A percentile compares a stretch with the other conserved stretches of the same genome.
Evolutionary conservation across 2,329 filamentous ascomycete species (phyloP).

Genomic region (Coleophoma crateriformis): DNA sequence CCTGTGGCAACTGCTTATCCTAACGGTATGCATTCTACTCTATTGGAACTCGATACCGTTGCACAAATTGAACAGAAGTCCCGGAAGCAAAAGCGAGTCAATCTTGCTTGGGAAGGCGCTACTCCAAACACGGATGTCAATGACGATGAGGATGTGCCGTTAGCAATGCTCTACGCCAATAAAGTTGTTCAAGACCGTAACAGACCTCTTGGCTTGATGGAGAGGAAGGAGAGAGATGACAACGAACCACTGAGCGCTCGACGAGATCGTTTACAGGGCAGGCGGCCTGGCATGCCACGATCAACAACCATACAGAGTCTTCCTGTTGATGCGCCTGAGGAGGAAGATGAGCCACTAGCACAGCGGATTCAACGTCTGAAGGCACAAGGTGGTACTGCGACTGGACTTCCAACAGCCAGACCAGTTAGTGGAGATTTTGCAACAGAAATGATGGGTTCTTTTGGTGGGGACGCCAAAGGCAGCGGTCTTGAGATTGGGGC

Average conservation of each 20-base stretch:
- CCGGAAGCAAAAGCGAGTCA: slow-evolving; percentile 69
- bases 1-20: slow-evolving; percentile 57
- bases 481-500: slow-evolving; percentile 25
- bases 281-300: slow-evolving; percentile 12
- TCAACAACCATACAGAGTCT: slow-evolving; percentile 22
- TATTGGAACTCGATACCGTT: slow-evolving; percentile 86
- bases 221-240: slow-evolving; percentile 81
- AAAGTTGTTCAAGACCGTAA: slow-evolving; percentile 43
- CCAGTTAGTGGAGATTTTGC: slow-evolving; percentile 64
- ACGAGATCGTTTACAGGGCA: slow-evolving; percentile 22
- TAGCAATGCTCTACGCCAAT: slow-evolving; percentile 72
- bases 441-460: slow-evolving; percentile 60
- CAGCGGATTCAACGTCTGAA: slow-evolving; percentile 61
- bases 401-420: slow-evolving; percentile 24
- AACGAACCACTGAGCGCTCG: slow-evolving; percentile 61
- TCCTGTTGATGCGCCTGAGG: slow-evolving; percentile 15
- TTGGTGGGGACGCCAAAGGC: slow-evolving; percentile 42
- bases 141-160: slow-evolving; percentile 78
- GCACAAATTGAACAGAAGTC: slow-evolving; percentile 76
- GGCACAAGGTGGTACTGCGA: slow-evolving; percentile 36
- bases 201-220: slow-evolving; percentile 68
- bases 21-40: slow-evolving; percentile 82
- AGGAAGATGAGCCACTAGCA: slow-evolving; percentile 61
- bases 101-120: slow-evolving; percentile 84
- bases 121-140: slow-evolving; percentile 42